Base-by-base conservation (phyloP, 805 yeast genomes). In the Scheffersomyces stipitis region DNA sequence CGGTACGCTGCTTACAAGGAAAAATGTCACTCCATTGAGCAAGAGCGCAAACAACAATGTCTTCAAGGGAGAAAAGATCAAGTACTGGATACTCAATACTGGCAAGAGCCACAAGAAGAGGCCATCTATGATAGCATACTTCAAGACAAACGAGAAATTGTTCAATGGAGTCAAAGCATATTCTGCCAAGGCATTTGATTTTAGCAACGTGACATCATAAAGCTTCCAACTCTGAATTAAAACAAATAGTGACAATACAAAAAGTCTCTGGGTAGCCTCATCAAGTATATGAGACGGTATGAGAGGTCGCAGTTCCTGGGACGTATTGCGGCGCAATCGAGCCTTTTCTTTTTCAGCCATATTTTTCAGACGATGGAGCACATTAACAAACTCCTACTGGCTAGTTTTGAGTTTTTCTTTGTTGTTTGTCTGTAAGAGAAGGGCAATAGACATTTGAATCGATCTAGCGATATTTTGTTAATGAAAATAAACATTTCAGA, bases 171-270 rank as follows among this genome's bases (percentile, higher is more conserved):
- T 51, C 41, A 72, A 63, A 4, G 62, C 7, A 10, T 20, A 20
- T 20, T 7, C 10, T 10, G 24, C 10, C 24, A 20, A 20, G 24
- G 28, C 38, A 13, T 69, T 74, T 17, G 76, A 69, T 48, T 81
- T 80, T 39, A 86, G 61, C 15, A 79, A 56, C 23, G 81, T 62
- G 28, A 86, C 60, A 54, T 87, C 95, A 48, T 84, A 86, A 1
- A 86, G 38, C 55, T 93, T 91, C 77, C 85, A 85, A n/a, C 86
- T 77, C 59, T 90, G 97, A n/a, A 91, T 70, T 23, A 85, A 68
- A 2, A 76, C 66, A 54, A 88, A 86, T 8, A 86, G 42, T 1
- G 86, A 75, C n/a, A 81, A 57, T 3, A 80, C 72, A 37, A 86
- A 73, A 24, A 80, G 59, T 42, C 96, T 68, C 58, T 91, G 99